Conservation (phyloP, 129 eudicot genomes). For the Tanacetum coccineum region DNA sequence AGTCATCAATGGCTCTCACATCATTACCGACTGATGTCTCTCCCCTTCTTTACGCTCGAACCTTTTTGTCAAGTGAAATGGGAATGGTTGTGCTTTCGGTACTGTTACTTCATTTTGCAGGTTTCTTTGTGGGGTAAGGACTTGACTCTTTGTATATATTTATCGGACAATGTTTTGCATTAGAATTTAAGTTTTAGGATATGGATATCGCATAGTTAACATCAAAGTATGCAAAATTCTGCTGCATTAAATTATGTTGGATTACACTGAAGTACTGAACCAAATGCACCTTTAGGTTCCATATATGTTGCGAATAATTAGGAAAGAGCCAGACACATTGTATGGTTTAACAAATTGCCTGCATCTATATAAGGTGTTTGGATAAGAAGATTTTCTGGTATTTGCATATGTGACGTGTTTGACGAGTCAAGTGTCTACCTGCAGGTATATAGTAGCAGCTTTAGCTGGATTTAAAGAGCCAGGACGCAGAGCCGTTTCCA, state of each 20-base stretch:
- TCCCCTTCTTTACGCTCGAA: constrained; percentile 39
- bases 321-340: no score
- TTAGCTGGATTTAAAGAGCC: constrained; percentile 67
- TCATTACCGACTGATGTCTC: constrained; percentile 49
- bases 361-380: no score
- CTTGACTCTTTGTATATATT: constrained; percentile 3
- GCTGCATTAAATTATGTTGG: no score
- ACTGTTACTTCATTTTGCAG: constrained; percentile 71
- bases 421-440: constrained; percentile 23
- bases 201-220: background rate
- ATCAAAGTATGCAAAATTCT: no score
- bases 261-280: background rate
- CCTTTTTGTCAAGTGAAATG: constrained; percentile 57
- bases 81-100: constrained; percentile 61
- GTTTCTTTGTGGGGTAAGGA: constrained; percentile 83
- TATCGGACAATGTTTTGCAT: no score
- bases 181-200: no score
- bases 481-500: constrained; percentile 74
- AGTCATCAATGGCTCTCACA: constrained; percentile 49
- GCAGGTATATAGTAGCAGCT: constrained; percentile 73
- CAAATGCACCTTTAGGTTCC: background rate
- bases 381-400: background rate
- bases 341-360: background rate
- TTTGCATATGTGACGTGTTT: background rate
- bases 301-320: no score